A percentile compares a stretch with the other conserved stretches of the same genome.
Evolutionary conservation across 2,329 filamentous ascomycete species (phyloP).

Genomic region (Neopestalotiopsis sp.): DNA sequence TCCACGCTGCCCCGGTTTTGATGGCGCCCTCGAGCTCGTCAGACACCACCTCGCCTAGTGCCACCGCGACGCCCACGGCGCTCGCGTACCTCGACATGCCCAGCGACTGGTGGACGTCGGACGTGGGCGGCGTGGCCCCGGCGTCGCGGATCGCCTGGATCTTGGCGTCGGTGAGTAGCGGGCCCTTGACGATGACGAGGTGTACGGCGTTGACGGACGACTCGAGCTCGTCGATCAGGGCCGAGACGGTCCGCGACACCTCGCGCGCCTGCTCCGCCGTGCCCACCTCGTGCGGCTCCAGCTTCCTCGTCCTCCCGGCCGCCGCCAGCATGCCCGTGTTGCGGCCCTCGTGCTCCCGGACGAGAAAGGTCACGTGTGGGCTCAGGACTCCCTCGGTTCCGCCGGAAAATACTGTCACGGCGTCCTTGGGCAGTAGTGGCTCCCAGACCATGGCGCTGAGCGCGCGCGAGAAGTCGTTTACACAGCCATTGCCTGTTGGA

Average conservation of each 20-base stretch:
- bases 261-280: constrained; percentile 31
- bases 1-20: constrained; percentile 35
- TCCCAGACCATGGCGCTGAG: constrained; percentile 37
- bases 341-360: constrained; percentile 21
- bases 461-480: constrained; percentile 40
- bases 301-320: constrained; percentile 31
- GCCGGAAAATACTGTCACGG: constrained; percentile 38
- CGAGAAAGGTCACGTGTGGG: constrained; percentile 37
- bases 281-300: constrained; percentile 35
- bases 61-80: constrained; percentile 34
- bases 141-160: constrained; percentile 28
- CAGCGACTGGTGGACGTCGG: constrained; percentile 39
- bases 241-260: constrained; percentile 26
- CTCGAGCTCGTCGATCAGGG: constrained; percentile 25
- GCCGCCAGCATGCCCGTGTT: constrained; percentile 29
- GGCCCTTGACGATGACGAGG: constrained; percentile 26
- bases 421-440: constrained; percentile 31
- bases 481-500: constrained; percentile 31
- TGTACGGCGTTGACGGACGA: constrained; percentile 27
- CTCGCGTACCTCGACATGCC: constrained; percentile 37
- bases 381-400: constrained; percentile 38
- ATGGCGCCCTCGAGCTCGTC: constrained; percentile 19
- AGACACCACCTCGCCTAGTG: constrained; percentile 29
- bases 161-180: constrained; percentile 35
- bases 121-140: constrained; percentile 29